Evolutionary conservation across 495 filamentous ascomycete genomes (phyloP), one percentile per base, ranked within the genome.

Genomic region (Neurospora tetrasperma): DNA sequence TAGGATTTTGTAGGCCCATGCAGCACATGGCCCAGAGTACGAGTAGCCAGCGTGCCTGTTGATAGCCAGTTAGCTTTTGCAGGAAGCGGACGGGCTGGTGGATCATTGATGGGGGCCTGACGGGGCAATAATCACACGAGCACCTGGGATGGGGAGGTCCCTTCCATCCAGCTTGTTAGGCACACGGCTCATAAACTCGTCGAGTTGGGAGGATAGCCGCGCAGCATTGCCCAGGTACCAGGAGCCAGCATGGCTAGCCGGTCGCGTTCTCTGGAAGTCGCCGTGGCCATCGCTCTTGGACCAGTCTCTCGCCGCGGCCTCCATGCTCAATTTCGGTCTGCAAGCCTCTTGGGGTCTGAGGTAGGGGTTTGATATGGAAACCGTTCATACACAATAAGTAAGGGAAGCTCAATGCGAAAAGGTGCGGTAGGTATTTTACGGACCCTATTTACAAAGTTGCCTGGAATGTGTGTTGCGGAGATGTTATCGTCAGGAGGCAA

Each of bases 41-140:
- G 92, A 87, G 85, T 97, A 99, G 40, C 96, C 96, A 71, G 96
- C 96, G 81, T 99, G 96, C 73, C 96, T 98, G 75, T 73, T 41
- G 46, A 70, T 39, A 42, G 42, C 23, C 71, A 59, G 69, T 73
- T 71, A 38, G 40, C 44, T 43, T 16, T 35, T 12, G 31, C 35
- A 62, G 16, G 38, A 42, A 71, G 41, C 71, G 73, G 66, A 18
- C 20, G 43, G 23, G 70, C 27, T n/a, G 31, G 23, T 31, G 16
- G 16, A 20, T 42, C 27, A n/a, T 12, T 16, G 14, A 62, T 16
- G 35, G 27, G 10, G 42, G 70, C 87, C 94, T 85, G 90, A 98
- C 96, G 96, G 96, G 74, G 94, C 94, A 78, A 99, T 98, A 75
- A 99, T 94, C 6, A 96, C 85, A 84, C 93, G 89, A 14, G 94